Evolutionary conservation across 1,284 basidiomycete genomes (phyloP), one percentile per base, ranked within the genome.

Genomic region (Puccinia triticina): DNA sequence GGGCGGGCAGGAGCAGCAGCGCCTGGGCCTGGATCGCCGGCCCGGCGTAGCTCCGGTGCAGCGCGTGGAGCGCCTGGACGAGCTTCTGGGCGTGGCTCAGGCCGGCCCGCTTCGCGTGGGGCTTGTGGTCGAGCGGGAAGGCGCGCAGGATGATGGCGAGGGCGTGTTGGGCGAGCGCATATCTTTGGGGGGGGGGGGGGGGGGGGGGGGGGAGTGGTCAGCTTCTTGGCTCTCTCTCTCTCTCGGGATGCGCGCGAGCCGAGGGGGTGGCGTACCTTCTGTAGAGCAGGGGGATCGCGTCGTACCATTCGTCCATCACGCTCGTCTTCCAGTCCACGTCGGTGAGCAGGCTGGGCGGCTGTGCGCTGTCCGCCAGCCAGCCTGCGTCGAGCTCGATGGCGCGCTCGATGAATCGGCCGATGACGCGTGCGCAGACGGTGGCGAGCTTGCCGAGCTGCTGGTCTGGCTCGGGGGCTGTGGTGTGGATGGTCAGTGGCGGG

Each of bases 231-330:
- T n/a, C n/a, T n/a, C n/a, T n/a, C n/a, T n/a, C n/a, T n/a, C n/a
- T 46, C 26, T 69, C 1, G 4, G 14, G 21, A 8, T 2, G 50
- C 16, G 21, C 12, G 21, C 0, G 48, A 66, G 40, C 16, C 1
- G 48, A 55, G 32, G 66, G 29, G 29, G 14, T 11, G 2, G 34
- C 32, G 21, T 16, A 77, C 76, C 53, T 77, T 66, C 76, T 66
- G 18, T 77, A 53, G 29, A 64, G 57, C 3, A 77, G 18, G 2
- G 76, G 76, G 16, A 77, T 66, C 29, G 76, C 76, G 18, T 77
- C 76, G 34, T 77, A 77, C 76, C 76, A 77, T 77, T 77, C 76
- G 32, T 77, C 76, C 76, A 77, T 77, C 46, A 77, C 34, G 43
- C 76, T 77, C 1, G 76, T 77, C 26, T 66, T 77, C 76, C 76